Conservation (phyloP, 192 early-diverging fungal genomes). For the Backusella luteola region DNA sequence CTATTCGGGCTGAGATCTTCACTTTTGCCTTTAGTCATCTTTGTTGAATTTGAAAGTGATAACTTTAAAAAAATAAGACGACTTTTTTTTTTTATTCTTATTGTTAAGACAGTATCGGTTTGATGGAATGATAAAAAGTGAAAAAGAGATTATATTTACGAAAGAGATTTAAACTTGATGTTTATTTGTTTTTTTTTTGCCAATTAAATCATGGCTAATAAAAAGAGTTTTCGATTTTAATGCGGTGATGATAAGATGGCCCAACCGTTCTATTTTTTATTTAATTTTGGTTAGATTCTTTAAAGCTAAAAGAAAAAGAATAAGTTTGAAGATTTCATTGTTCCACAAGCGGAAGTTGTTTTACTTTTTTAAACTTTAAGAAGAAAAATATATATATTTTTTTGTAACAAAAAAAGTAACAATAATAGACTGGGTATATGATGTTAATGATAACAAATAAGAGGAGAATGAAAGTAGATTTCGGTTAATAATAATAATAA, state of each 20-base stretch:
- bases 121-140: background rate
- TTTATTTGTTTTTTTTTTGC: too few relatives aligned
- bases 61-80: constrained; percentile 1
- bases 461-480: too few relatives aligned
- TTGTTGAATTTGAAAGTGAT: background rate
- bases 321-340: background rate
- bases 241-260: background rate
- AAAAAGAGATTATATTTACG: too few relatives aligned
- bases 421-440: background rate
- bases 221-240: background rate
- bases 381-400: background rate
- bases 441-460: background rate
- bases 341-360: background rate
- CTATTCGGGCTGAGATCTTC: background rate
- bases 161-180: too few relatives aligned
- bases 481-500: too few relatives aligned
- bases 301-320: background rate
- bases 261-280: background rate
- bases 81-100: background rate
- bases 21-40: background rate
- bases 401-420: background rate
- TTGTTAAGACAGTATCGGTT: background rate
- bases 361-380: background rate
- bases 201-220: too few relatives aligned
- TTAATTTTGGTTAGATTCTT: background rate